These are phyloP conservation scores for Apiotrichum porosum DNA, from an alignment of 1,284 basidiomycete species.

Conservation along the genomic window DNA sequence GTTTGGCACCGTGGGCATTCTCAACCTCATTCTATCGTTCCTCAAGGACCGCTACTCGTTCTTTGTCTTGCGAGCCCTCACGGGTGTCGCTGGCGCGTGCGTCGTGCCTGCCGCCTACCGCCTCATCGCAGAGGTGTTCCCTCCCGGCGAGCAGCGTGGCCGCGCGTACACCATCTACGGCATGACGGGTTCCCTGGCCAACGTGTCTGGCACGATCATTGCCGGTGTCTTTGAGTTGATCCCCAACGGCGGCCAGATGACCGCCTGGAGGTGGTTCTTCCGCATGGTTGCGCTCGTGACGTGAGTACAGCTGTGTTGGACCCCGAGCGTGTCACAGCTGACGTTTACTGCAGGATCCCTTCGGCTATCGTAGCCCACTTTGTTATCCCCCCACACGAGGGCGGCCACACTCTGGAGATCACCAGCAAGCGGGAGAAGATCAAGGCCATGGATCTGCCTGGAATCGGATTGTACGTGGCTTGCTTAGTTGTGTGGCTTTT, in stretches of 20 bases:
- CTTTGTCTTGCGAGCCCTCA: slow-evolving; percentile 35
- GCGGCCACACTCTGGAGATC: not conserved
- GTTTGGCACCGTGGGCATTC: slow-evolving; percentile 29
- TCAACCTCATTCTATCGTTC: slow-evolving; percentile 37
- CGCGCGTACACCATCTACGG: slow-evolving; percentile 31
- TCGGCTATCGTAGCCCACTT: slow-evolving; percentile 8
- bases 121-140: slow-evolving; percentile 32
- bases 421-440: slow-evolving; percentile 11
- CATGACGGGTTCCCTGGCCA: slow-evolving; percentile 35
- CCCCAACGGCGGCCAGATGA: slow-evolving; percentile 35
- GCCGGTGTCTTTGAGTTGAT: slow-evolving; percentile 36
- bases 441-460: slow-evolving; percentile 1
- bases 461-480: not conserved
- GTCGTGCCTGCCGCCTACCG: slow-evolving; percentile 34
- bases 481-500: no score
- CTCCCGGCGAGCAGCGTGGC: slow-evolving; percentile 16
- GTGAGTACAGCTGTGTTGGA: not conserved
- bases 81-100: slow-evolving; percentile 32
- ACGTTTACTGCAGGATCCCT: not conserved
- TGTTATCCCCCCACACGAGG: slow-evolving; percentile 9
- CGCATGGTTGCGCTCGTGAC: slow-evolving; percentile 32
- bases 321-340: not conserved
- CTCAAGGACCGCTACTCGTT: slow-evolving; percentile 33
- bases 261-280: slow-evolving; percentile 45
- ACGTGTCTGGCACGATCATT: slow-evolving; percentile 27